Evolutionary conservation across 2,329 filamentous ascomycete genomes (phyloP), one percentile per base, ranked within the genome.

Genomic region (Phaeosphaeria sp.): DNA sequence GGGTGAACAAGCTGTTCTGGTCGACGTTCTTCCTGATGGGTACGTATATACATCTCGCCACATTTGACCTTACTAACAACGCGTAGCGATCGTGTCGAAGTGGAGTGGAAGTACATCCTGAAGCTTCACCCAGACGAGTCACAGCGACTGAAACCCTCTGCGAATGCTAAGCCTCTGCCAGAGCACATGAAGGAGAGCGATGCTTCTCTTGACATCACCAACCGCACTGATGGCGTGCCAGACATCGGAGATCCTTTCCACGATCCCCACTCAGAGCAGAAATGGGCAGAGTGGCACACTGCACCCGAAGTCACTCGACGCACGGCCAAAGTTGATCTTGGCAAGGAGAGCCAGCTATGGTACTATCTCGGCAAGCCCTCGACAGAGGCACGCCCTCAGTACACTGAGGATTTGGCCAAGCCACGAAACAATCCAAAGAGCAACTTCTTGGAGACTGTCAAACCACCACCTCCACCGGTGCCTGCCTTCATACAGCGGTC

Each of bases 311-410:
- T 77, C n/a, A 65, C 69, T 40, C 77, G 73, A 6, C 82, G 80
- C 53, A 87, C 91, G 74, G 84, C 83, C 72, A 91, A 89, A 77
- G 81, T 96, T 56, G 87, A 96, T 70, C 77, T 97, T 8, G 78
- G 78, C 59, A 91, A 90, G 73, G 83, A 88, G 17, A 86, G 94
- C 60, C 89, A 91, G 73, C 77, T 97, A 18, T 98, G 93, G 92
- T 86, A 92, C 79, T 98, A 97, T 75, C 84, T 99, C 59, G 92
- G 92, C 30, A 87, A 87, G 74, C 86, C 85, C 20, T 98, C 94
- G 21, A 97, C 94, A 6, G 94, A 98, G 72, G 91, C 92, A 53
- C 93, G 89, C 76, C 89, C 93, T 24, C 92, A 96, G 74, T 99
- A 95, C 78, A 96, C 93, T 4, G 91, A 95, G 69, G 88, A 96